Evolutionary conservation across 2,329 filamentous ascomycete genomes (phyloP), one percentile per base, ranked within the genome.

Genomic region (Podosphaera aphanis): DNA sequence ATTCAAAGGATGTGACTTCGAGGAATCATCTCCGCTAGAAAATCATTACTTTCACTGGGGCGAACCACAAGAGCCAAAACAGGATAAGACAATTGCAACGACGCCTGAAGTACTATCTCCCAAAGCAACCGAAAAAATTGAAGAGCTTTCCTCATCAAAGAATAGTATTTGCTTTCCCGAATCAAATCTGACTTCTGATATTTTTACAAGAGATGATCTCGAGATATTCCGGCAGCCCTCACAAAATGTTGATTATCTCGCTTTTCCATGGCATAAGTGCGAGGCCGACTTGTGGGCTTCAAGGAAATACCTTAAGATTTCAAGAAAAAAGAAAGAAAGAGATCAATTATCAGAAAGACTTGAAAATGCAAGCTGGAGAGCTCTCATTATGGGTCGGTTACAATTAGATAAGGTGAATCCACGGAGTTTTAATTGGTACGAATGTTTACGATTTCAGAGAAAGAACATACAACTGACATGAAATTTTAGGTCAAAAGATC

Each of bases 261-360:
- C 86, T 16, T 83, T 95, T 59, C 77, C 92, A 51, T 98, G 90
- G 90, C 77, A 73, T 50, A 3, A n/a, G 25, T 41, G 11, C 16
- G 86, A 95, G 62, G 88, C 95, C 62, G 90, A 98, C 62, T 92
- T 95, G 15, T 95, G 86, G 86, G 79, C 83, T 5, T 94, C 88
- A 1, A 95, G 90, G 90, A 78, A 85, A 58, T 90, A 93, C 59
- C 83, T 95, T 54, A 77, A 86, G 15, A 78, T 81, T 23, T 81
- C 83, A 56, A 71, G 79, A 55, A 76, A 75, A 49, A 73, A 83
- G 45, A 92, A 92, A 52, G 77, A 74, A 54, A 88, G 94, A 60
- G 74, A 80, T 31, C 39, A 41, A 13, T 13, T 20, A 41, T 41
- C 18, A 10, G 78, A 77, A 29, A 71, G 90, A 43, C 63, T 95